Conservation (phyloP, 106 monocot genomes). For the Dioscorea dumetorum region DNA sequence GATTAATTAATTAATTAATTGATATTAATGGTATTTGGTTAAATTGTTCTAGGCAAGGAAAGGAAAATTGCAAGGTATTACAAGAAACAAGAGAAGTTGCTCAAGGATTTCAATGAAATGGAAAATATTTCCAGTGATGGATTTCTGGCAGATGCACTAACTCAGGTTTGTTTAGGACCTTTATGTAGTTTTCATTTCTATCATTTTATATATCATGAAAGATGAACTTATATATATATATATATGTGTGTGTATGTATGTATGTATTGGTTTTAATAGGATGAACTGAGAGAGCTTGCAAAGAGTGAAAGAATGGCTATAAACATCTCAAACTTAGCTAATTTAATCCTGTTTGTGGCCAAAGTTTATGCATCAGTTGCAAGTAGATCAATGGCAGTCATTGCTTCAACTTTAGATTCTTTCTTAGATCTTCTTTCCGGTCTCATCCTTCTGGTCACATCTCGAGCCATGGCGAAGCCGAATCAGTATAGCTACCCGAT, state of each 20-base stretch:
- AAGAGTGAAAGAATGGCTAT: slow-evolving; percentile 67
- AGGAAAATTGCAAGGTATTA: slow-evolving; percentile 63
- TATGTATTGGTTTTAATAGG: slow-evolving; percentile 21
- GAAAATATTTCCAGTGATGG: slow-evolving; percentile 54
- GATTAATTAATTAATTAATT: neutral
- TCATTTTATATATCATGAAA: too few relatives aligned
- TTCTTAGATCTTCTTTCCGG: slow-evolving; percentile 86
- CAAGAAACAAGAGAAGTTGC: slow-evolving; percentile 62
- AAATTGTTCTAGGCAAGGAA: slow-evolving; percentile 46
- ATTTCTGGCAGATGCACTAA: slow-evolving; percentile 36
- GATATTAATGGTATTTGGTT: neutral
- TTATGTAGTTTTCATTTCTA: too few relatives aligned
- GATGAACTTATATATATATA: too few relatives aligned
- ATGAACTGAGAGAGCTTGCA: slow-evolving; percentile 44
- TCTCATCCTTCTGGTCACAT: slow-evolving; percentile 77
- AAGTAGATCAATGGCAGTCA: slow-evolving; percentile 74
- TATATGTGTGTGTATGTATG: too few relatives aligned
- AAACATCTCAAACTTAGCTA: slow-evolving; percentile 58
- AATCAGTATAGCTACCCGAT: slow-evolving; percentile 74
- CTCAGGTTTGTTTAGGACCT: slow-evolving; percentile 33
- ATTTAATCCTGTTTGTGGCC: slow-evolving; percentile 53
- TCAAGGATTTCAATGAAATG: slow-evolving; percentile 75
- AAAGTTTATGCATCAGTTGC: slow-evolving; percentile 67
- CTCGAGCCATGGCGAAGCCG: slow-evolving; percentile 67
- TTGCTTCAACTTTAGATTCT: slow-evolving; percentile 87